Evolutionary conservation across 2,329 filamentous ascomycete species (phyloP).

Genomic region (Venturia effusa): DNA sequence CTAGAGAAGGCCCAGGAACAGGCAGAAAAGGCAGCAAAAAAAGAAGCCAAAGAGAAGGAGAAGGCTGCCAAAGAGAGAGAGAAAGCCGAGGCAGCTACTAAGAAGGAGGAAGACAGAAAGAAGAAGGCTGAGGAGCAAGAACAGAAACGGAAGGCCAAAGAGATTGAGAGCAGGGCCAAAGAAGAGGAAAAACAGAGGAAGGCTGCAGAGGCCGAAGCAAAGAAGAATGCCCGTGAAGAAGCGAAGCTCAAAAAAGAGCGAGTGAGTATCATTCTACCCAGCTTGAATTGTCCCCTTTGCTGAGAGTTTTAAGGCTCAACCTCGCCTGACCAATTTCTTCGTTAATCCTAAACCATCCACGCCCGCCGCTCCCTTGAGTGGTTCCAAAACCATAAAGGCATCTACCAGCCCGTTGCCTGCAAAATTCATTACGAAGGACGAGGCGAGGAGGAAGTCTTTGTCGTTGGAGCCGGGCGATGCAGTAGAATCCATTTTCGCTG

Average conservation of each 20-base stretch:
- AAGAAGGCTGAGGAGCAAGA: slow-evolving; percentile 15
- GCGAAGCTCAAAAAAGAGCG: slow-evolving; percentile 38
- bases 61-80: slow-evolving; percentile 27
- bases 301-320: slow-evolving; percentile 23
- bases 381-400: background rate
- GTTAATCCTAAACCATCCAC: slow-evolving; percentile 26
- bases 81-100: slow-evolving; percentile 20
- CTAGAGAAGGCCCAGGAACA: slow-evolving; percentile 28
- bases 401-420: slow-evolving; percentile 2
- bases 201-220: slow-evolving; percentile 26
- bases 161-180: slow-evolving; percentile 18
- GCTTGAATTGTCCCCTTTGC: slow-evolving; percentile 16
- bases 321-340: slow-evolving; percentile 35
- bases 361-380: slow-evolving; percentile 13
- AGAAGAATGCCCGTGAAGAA: slow-evolving; percentile 34
- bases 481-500: background rate
- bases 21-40: slow-evolving; percentile 23
- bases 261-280: slow-evolving; percentile 18
- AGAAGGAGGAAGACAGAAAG: slow-evolving; percentile 18
- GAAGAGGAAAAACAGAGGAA: slow-evolving; percentile 29
- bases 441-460: slow-evolving; percentile 14
- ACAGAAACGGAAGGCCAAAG: slow-evolving; percentile 20
- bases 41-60: slow-evolving; percentile 26
- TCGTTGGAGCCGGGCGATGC: slow-evolving; percentile 27
- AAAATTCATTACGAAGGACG: slow-evolving; percentile 6